phyloP scores from a whole-genome alignment of 768 basidiomycete genomes.

The Candolleomyces eurysporus region DNA sequence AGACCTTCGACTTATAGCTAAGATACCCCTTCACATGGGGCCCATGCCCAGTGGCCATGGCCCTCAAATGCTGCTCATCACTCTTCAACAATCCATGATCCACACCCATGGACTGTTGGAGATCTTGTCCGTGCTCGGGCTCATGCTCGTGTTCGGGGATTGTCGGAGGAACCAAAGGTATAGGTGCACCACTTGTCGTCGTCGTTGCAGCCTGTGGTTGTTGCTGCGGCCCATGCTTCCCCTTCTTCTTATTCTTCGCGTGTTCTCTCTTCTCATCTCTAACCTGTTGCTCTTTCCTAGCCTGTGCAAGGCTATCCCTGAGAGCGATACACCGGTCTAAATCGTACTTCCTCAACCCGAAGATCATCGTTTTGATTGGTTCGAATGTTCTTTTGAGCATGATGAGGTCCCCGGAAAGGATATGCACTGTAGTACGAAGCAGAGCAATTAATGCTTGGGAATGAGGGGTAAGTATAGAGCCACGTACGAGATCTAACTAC shows the following conservation, averaged over 20 bases:
- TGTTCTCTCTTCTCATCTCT: conserved; percentile 1
- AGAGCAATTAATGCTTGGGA: conserved; percentile 53
- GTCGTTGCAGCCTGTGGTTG: too few species aligned
- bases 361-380: conserved; percentile 65
- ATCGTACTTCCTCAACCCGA: conserved; percentile 64
- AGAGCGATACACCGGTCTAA: conserved; percentile 38
- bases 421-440: conserved; percentile 49
- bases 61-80: conserved; percentile 10
- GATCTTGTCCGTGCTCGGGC: too few species aligned
- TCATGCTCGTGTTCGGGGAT: too few species aligned
- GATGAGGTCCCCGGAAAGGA: conserved; percentile 69
- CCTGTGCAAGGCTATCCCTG: conserved; percentile 15
- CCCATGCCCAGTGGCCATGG: conserved; percentile 17
- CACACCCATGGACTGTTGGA: not conserved
- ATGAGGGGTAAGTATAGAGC: conserved; percentile 16
- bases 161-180: too few species aligned
- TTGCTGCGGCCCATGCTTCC: not conserved
- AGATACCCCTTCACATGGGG: conserved; percentile 45
- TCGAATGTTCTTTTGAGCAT: conserved; percentile 70
- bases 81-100: not conserved
- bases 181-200: too few species aligned
- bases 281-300: conserved; percentile 6
- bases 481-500: conserved; percentile 56
- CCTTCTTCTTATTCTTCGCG: conserved; percentile 6
- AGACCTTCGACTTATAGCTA: conserved; percentile 64